Percentiles rank a stretch among this genome's conserved stretches.
These are phyloP conservation scores for Penicillium occitanis DNA, from an alignment of 2,329 filamentous ascomycete species.

Conservation along the genomic window DNA sequence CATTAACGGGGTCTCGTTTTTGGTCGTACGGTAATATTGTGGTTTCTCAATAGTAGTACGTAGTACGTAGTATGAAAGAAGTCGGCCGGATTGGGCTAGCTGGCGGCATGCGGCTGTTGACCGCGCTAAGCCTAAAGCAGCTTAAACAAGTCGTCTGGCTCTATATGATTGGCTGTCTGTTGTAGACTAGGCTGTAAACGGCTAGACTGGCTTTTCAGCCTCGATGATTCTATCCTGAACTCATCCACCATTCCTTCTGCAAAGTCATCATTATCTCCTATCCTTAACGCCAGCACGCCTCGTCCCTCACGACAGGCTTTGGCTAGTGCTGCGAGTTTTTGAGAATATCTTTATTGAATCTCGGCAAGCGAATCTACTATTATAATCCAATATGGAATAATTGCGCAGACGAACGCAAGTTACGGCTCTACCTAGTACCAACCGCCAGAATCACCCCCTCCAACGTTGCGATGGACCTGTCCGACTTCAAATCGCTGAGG, in stretches of 20 bases:
- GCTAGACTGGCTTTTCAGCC: not conserved
- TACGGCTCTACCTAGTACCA: not conserved
- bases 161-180: not conserved
- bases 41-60: no score
- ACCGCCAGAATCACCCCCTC: not conserved
- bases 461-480: constrained; percentile 14
- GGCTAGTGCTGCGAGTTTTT: not conserved
- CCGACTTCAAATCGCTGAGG: constrained; percentile 17
- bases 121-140: not conserved
- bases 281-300: constrained; percentile 3
- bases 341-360: no score
- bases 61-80: no score
- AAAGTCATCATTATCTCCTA: not conserved
- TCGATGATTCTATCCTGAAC: constrained; percentile 7
- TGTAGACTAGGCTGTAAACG: not conserved
- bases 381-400: not conserved
- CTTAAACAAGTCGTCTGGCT: not conserved
- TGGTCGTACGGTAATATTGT: no score
- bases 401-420: not conserved
- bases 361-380: no score
- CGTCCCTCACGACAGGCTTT: not conserved
- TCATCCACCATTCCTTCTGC: not conserved
- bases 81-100: not conserved
- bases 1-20: no score
- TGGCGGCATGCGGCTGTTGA: not conserved